phyloP scores from a whole-genome alignment of 1,284 basidiomycete genomes.

The Puccinia novopanici region DNA sequence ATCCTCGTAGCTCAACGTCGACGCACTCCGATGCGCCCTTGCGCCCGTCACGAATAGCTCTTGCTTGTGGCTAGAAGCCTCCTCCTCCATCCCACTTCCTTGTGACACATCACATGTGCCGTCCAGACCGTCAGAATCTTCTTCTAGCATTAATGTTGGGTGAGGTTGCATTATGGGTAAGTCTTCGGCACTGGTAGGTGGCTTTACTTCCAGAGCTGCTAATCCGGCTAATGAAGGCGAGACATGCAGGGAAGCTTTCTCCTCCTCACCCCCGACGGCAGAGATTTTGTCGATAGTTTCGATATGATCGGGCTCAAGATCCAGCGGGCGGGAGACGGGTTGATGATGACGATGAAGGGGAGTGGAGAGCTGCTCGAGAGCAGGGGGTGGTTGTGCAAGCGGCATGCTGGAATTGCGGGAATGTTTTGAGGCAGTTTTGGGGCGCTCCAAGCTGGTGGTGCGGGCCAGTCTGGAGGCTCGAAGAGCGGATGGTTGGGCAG shows the following conservation, averaged over 20 bases:
- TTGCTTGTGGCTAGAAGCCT: neutral
- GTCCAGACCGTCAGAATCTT: neutral
- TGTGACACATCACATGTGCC: too few relatives aligned
- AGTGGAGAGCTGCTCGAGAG: neutral
- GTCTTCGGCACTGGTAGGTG: neutral
- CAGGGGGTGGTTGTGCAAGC: constrained; percentile 1
- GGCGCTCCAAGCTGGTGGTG: constrained; percentile 11
- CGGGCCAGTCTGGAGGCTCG: neutral
- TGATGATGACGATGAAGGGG: neutral
- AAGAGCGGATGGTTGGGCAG: neutral
- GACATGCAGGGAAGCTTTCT: neutral
- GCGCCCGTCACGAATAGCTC: neutral
- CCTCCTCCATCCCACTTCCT: neutral
- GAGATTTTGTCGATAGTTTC: constrained; percentile 21
- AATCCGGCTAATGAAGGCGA: neutral
- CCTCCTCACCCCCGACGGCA: neutral
- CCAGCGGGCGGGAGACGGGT: neutral
- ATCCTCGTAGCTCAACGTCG: neutral
- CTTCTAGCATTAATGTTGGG: neutral
- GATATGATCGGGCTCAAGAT: neutral
- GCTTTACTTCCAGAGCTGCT: neutral
- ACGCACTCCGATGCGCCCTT: neutral
- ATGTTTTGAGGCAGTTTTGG: constrained; percentile 19
- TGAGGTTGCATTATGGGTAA: neutral
- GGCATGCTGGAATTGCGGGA: constrained; percentile 16